phyloP scores from a whole-genome alignment of 2,329 filamentous ascomycete genomes.

The Penicillium sp. region DNA sequence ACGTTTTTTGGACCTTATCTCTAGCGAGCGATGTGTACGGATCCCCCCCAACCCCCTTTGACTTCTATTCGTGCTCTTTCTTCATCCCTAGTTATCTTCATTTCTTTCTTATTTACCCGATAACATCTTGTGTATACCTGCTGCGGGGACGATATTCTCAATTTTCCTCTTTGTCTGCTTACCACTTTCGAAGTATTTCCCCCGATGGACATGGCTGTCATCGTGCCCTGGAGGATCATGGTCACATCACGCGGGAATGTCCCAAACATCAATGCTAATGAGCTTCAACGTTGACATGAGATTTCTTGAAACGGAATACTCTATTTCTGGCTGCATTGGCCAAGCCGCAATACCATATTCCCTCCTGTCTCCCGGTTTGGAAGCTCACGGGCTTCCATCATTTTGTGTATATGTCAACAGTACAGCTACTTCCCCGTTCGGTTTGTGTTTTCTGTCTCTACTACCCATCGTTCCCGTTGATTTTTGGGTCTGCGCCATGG shows the following conservation, averaged over 20 bases:
- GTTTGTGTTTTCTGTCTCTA: conserved; percentile 7
- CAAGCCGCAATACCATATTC: background rate
- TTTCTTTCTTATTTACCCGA: background rate
- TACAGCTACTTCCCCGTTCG: conserved; percentile 1
- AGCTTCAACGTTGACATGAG: background rate
- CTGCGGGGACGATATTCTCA: conserved; percentile 1
- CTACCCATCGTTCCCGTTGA: conserved; percentile 7
- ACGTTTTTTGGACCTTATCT: conserved; percentile 26
- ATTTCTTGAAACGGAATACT: background rate
- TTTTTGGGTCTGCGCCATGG: background rate
- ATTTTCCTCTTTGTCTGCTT: background rate
- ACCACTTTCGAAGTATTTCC: background rate
- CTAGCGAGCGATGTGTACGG: conserved; percentile 39
- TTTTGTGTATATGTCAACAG: conserved; percentile 17
- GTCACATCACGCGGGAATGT: background rate
- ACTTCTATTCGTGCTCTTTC: conserved; percentile 17
- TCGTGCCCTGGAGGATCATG: background rate
- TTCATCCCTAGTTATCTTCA: background rate
- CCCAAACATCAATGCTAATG: background rate
- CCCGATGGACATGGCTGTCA: background rate
- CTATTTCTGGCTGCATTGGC: background rate
- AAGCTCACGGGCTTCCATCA: background rate
- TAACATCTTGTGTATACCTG: conserved; percentile 5
- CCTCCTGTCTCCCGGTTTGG: background rate
- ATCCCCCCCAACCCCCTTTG: conserved; percentile 19